A percentile compares a stretch with the other conserved stretches of the same genome.
Conservation (phyloP, 306 rosid genomes). For the Inga leiocalycina region DNA sequence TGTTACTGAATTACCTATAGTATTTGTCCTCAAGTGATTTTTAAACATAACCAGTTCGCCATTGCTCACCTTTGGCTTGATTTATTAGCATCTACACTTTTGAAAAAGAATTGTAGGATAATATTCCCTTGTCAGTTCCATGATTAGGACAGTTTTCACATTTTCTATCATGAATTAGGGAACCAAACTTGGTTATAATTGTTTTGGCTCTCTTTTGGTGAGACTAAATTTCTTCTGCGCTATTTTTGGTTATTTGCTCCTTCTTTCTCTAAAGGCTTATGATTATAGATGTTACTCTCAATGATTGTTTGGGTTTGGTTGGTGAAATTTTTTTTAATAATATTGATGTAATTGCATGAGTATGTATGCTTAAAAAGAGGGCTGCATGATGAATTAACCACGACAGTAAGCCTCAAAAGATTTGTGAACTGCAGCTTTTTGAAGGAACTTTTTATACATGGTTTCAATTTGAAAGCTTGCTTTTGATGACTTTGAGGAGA, state of each 20-base stretch:
- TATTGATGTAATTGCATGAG: background rate
- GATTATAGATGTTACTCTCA: background rate
- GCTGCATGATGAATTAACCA: constrained; percentile 15
- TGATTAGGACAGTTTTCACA: background rate
- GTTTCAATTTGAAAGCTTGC: constrained; percentile 8
- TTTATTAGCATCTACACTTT: background rate
- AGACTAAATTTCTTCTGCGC: background rate
- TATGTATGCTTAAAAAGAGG: background rate
- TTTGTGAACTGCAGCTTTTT: constrained; percentile 3
- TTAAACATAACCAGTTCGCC: background rate
- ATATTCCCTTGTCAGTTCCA: background rate
- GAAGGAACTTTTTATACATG: background rate
- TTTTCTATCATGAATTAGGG: background rate
- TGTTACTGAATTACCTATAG: background rate
- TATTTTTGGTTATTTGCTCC: background rate
- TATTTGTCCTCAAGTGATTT: background rate
- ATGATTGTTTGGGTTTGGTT: background rate
- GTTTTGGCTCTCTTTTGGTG: background rate
- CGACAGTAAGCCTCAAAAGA: background rate
- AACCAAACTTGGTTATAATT: background rate
- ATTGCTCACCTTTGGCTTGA: background rate
- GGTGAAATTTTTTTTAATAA: background rate
- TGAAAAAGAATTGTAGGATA: background rate
- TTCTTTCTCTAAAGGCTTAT: background rate
- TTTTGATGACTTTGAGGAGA: background rate